These are phyloP conservation scores for Eucalyptus shirleyi DNA, from an alignment of 345 rosid species.

Conservation along the genomic window DNA sequence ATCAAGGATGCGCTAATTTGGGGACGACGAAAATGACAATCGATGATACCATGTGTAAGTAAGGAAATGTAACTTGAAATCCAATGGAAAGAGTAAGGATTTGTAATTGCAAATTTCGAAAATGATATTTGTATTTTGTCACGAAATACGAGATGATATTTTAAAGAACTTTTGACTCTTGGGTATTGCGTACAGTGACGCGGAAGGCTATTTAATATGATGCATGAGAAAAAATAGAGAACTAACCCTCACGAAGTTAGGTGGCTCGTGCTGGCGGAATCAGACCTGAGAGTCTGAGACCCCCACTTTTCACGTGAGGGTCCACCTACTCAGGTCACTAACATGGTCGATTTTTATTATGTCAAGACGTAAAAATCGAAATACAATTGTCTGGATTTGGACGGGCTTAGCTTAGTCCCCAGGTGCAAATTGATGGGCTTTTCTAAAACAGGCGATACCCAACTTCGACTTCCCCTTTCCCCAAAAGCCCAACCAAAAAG, in stretches of 20 bases:
- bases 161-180: not conserved
- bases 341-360: not conserved
- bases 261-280: not conserved
- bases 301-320: not conserved
- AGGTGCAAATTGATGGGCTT: not conserved
- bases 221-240: not conserved
- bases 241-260: not conserved
- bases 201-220: not conserved
- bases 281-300: not conserved
- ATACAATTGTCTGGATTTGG: not conserved
- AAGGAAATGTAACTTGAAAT: not conserved
- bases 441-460: not conserved
- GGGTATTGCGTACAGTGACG: not conserved
- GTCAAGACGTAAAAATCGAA: not conserved
- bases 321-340: not conserved
- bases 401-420: not conserved
- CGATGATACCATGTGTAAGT: not conserved
- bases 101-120: not conserved
- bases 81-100: not conserved
- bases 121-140: not conserved
- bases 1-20: not conserved
- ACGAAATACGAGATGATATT: not conserved
- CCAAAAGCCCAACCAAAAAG: not conserved
- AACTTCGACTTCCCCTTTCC: not conserved
- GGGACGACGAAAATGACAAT: not conserved